Evolutionary conservation across 106 monocot genomes (phyloP), one percentile per base, ranked within the genome.

Genomic region (Dactylorhiza incarnata): DNA sequence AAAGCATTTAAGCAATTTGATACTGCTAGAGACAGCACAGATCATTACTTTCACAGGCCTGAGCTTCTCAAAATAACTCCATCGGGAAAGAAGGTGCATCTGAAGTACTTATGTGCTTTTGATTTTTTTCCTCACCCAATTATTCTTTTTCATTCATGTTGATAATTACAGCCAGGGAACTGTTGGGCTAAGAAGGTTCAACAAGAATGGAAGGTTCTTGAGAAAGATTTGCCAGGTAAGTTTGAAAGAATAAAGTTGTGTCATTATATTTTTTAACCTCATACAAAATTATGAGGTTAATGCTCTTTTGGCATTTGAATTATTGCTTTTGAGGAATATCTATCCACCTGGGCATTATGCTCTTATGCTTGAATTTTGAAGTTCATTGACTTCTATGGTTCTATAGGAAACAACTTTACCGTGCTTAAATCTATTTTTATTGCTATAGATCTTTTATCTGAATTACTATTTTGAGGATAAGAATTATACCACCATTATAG

Each of bases 1-100:
- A 86, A 69, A 66, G 37, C 80, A 50, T 95, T 95, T 63, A 87
- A 86, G 78, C 87, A 83, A 66, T 89, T 95, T 86, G 92, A 95
- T 83, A 85, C 79, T 58, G 86, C 88, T 54, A 76, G 70, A 46
- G 87, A 89, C 78, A 61, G 73, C 48, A 78, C 81, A 7, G 90
- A 92, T 68, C 95, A 95, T 78, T 49, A 91, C 67, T 91, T 80
- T 74, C 24, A 45, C 37, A 75, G 72, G 55, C 69, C 55, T 12
- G 76, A 78, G 37, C 24, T 45, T 17, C 37, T 56, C 0, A 76
- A 70, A 70, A 49, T 29, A 72, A 7, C 26, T 49, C 71, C 25
- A 49, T 17, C 68, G 9, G 78, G 73, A 67, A 92, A 87, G 70
- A 81, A 81, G 82, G 81, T 84, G 55, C 43, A 6, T 72, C 24